A percentile compares a stretch with the other conserved stretches of the same genome.
Evolutionary conservation across 805 yeast species (phyloP).

Genomic region (Metschnikowia peoriensis): DNA sequence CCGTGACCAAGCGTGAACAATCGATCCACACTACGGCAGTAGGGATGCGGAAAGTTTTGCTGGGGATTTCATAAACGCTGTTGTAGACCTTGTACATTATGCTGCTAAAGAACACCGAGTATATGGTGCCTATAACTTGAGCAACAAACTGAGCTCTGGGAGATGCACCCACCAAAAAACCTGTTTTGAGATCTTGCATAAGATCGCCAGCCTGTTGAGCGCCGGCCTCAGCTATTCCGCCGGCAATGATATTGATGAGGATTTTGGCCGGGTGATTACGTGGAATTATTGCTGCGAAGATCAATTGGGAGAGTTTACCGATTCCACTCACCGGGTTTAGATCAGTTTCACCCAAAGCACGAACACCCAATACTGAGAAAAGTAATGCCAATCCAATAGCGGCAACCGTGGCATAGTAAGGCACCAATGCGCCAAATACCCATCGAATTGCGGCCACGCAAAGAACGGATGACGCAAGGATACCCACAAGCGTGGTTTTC

Average conservation of each 20-base stretch:
- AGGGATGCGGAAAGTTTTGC: slow-evolving; percentile 78
- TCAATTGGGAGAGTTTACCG: slow-evolving; percentile 86
- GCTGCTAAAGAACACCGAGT: slow-evolving; percentile 78
- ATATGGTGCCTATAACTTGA: slow-evolving; percentile 82
- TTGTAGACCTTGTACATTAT: slow-evolving; percentile 82
- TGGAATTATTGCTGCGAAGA: slow-evolving; percentile 83
- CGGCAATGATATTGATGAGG: slow-evolving; percentile 83
- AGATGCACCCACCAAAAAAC: slow-evolving; percentile 86
- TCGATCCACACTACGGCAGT: slow-evolving; percentile 97
- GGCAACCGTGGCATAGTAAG: slow-evolving; percentile 61
- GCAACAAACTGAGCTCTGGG: slow-evolving; percentile 91
- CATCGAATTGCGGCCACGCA: slow-evolving; percentile 64
- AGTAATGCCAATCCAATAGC: slow-evolving; percentile 77
- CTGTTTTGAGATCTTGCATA: slow-evolving; percentile 96
- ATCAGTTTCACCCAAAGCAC: slow-evolving; percentile 96
- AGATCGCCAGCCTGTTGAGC: slow-evolving; percentile 99
- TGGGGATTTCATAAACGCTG: slow-evolving; percentile 81
- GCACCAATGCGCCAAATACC: slow-evolving; percentile 71
- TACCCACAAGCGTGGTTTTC: slow-evolving; percentile 54
- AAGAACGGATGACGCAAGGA: slow-evolving; percentile 60
- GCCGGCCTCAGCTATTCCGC: slow-evolving; percentile 97
- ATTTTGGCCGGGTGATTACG: slow-evolving; percentile 74
- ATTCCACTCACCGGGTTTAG: slow-evolving; percentile 95
- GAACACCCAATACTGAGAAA: slow-evolving; percentile 80
- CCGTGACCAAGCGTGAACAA: slow-evolving; percentile 89